Conservation (phyloP, 2,329 filamentous ascomycete species). For the Ceratocystis variospora region DNA sequence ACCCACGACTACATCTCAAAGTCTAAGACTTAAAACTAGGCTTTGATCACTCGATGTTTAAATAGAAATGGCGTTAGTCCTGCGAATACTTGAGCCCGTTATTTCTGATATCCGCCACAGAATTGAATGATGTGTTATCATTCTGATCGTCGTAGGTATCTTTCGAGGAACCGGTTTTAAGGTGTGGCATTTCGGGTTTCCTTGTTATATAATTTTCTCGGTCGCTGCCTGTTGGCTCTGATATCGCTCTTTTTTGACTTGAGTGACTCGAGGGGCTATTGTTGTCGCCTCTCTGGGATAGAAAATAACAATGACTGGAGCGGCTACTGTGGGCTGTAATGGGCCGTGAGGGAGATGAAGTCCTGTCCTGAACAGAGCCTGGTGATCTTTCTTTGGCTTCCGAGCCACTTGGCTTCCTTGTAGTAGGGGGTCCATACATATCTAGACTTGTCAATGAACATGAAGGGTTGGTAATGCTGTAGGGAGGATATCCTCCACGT, state of each 20-base stretch:
- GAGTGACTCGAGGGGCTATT: too few relatives aligned
- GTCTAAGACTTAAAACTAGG: background rate
- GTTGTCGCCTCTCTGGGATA: too few relatives aligned
- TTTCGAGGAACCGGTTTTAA: too few relatives aligned
- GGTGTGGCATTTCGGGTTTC: too few relatives aligned
- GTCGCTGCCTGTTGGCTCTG: too few relatives aligned
- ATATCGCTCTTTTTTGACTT: rapidly evolving
- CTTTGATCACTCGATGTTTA: background rate
- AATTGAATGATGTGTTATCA: too few relatives aligned
- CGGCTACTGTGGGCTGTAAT: too few relatives aligned
- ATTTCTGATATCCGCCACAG: background rate
- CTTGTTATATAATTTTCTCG: too few relatives aligned
- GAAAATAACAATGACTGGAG: too few relatives aligned
- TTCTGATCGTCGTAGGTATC: too few relatives aligned
- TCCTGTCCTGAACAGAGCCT: background rate
- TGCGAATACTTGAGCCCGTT: background rate
- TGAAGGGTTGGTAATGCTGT: background rate
- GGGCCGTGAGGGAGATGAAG: background rate
- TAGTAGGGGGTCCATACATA: background rate
- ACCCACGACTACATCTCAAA: background rate
- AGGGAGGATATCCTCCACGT: background rate
- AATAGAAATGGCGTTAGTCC: background rate
- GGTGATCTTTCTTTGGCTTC: background rate
- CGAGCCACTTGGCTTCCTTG: background rate
- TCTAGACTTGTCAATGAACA: background rate